Percentiles rank a stretch among this genome's conserved stretches.
phyloP scores from a whole-genome alignment of 2,329 filamentous ascomycete genomes.

The Neonectria hederae region DNA sequence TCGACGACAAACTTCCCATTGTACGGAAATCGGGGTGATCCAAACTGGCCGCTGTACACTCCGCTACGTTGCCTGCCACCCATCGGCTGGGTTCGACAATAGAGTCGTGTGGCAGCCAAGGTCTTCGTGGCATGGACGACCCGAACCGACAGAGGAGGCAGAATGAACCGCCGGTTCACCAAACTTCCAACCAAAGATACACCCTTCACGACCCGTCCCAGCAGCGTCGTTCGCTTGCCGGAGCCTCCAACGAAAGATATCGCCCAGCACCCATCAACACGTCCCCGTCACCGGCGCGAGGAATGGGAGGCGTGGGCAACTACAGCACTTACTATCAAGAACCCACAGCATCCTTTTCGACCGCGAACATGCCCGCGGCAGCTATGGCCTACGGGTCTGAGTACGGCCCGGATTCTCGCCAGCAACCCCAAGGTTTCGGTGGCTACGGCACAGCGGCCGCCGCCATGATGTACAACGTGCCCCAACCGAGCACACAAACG shows the following conservation, averaged over 20 bases:
- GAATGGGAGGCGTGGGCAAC: conserved; percentile 65
- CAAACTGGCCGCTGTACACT: conserved; percentile 41
- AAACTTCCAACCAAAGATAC: conserved; percentile 65
- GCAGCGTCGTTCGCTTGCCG: conserved; percentile 50
- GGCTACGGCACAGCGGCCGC: conserved; percentile 67
- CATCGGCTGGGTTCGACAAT: conserved; percentile 70
- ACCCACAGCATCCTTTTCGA: conserved; percentile 59
- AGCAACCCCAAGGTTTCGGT: conserved; percentile 63
- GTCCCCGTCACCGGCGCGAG: conserved; percentile 58
- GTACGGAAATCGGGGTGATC: conserved; percentile 22
- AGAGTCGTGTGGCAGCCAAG: conserved; percentile 62
- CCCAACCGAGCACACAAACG: conserved; percentile 68
- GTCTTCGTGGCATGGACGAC: conserved; percentile 79
- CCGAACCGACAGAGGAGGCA: conserved; percentile 77
- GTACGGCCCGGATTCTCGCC: conserved; percentile 70
- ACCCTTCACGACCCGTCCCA: conserved; percentile 60
- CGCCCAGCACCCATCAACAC: conserved; percentile 60
- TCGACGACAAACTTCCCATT: conserved; percentile 22
- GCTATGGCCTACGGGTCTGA: conserved; percentile 69
- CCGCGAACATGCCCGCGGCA: conserved; percentile 65
- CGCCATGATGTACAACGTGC: conserved; percentile 83
- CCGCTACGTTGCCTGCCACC: conserved; percentile 60
- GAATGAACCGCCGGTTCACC: conserved; percentile 75
- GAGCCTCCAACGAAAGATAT: conserved; percentile 54
- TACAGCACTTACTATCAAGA: conserved; percentile 70